Evolutionary conservation across 306 rosid genomes (phyloP).

Genomic region (Castanospermum australe): DNA sequence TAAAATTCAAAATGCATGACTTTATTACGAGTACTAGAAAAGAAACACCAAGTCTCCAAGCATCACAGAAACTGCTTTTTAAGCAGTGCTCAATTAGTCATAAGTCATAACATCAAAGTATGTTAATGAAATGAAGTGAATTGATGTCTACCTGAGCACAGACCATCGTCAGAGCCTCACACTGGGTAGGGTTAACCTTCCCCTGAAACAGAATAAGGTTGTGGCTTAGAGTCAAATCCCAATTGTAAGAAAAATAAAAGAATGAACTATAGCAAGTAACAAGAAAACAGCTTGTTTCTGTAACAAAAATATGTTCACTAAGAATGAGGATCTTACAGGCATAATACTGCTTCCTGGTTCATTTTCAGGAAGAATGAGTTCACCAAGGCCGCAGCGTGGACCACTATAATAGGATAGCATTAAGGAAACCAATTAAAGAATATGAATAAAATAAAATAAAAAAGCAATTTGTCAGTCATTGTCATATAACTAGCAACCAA

Average conservation of each 20-base stretch:
- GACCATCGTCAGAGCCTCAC: slow-evolving; percentile 99
- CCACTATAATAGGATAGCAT: slow-evolving; percentile 57
- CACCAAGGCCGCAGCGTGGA: slow-evolving; percentile 99
- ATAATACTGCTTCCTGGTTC: slow-evolving; percentile 99
- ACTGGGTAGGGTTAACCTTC: slow-evolving; percentile 98
- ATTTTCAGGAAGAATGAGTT: slow-evolving; percentile 97
- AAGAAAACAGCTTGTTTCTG: slow-evolving; percentile 1
- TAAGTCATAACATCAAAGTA: slow-evolving; percentile 7
- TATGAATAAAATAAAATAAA: not conserved
- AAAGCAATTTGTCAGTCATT: not conserved
- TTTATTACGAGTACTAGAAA: not conserved
- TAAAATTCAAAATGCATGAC: not conserved
- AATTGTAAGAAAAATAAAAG: not conserved
- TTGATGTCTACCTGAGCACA: slow-evolving; percentile 84
- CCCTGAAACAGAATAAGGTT: slow-evolving; percentile 67
- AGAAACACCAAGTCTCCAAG: not conserved
- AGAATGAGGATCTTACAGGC: slow-evolving; percentile 70
- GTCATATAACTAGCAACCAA: slow-evolving; percentile 31
- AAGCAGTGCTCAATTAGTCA: slow-evolving; percentile 4
- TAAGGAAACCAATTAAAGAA: slow-evolving; percentile 19
- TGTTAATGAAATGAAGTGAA: not conserved
- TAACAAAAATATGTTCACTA: not conserved
- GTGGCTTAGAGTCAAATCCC: slow-evolving; percentile 20
- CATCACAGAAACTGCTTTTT: not conserved
- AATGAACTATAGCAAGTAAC: slow-evolving; percentile 11